Base-by-base conservation (phyloP, 2,329 filamentous ascomycete genomes). In the Colletotrichum sp. region DNA sequence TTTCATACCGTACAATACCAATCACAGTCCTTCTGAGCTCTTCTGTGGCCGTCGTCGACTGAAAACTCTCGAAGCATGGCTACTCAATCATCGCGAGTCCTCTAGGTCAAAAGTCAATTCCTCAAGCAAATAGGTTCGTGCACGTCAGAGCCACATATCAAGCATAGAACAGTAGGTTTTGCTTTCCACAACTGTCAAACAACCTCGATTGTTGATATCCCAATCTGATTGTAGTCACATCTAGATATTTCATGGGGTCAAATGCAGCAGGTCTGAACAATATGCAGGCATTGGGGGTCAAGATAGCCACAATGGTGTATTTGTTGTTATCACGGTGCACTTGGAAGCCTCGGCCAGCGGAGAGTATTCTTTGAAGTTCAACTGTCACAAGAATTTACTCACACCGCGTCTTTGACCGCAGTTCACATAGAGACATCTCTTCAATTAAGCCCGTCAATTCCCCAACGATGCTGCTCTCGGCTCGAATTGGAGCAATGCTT, bases 251-350 rank as follows among this genome's bases (percentile, higher is more conserved):
- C 0, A 22, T 52, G 43, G 43, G n/a, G 2, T 52, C 43, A 13
- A 13, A 13, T 52, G n/a, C n/a, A 22, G 43, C n/a, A 52, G 8
- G 0, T 22, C 43, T 48, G n/a, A 48, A 52, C 6, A 22, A 25
- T 7, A 22, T 52, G n/a, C 43, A 52, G 43, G 0, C 43, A 22
- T 22, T 22, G n/a, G 43, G 43, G 8, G 7, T 18, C 43, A 52
- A 2, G 43, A 52, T 5, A n/a, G 12, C n/a, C 7, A 12, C 10
- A 52, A 52, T 13, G 3, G n/a, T 12, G n/a, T 13, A n/a, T 7
- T 0, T 8, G 10, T 0, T 22, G 43, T 52, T 22, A 52, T 8
- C n/a, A 13, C 5, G 6, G n/a, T 13, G 12, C n/a, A 22, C 0
- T 22, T 13, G n/a, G n/a, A 22, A 25, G 4, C 10, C n/a, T 52